Evolutionary conservation across 257 asterid species (phyloP), one percentile per base, ranked within the genome.

Genomic region (Fraxinus pennsylvanica): DNA sequence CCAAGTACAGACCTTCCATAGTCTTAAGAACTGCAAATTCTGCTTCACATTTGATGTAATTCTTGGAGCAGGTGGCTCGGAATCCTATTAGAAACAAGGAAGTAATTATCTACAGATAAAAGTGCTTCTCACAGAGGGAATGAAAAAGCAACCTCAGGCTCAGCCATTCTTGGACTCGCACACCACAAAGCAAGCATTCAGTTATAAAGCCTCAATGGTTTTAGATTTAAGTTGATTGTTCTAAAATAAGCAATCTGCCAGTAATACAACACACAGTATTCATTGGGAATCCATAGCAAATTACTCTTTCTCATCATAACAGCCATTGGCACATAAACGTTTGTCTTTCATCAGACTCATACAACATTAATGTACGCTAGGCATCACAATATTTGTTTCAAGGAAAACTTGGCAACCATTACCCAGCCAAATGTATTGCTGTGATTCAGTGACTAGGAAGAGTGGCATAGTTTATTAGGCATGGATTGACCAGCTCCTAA

Each of bases 11-110:
- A 92, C 94, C 97, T 95, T 93, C 94, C 96, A 91, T 80, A 90
- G 73, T 82, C 71, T 91, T 72, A 95, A 74, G 83, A 90, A 91
- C 89, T 87, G 96, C 88, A 95, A 85, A 86, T 88, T 95, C 86
- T 91, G 99, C 92, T 93, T 93, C 87, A 95, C 86, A 77, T 93
- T 91, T 71, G 98, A 82, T n/a, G 94, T 93, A 76, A 95, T 95
- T 85, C 99, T 89, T 57, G 96, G 98, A 86, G 98, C 91, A 39
- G 90, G 83, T 36, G 82, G 88, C 78, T 91, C 92, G 9, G 93
- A 78, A 65, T 89, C 94, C 99, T 95, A 86, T 36, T 9, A 54
- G 73, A 72, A 68, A 22, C 27, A 80, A 71, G 45, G 2, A 52
- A 47, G 72, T 67, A 17, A 43, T 52, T 65, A 72, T 70, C 83